A percentile compares a stretch with the other conserved stretches of the same genome.
Evolutionary conservation across 257 asterid species (phyloP).

Genomic region (Solanum sejunctum): DNA sequence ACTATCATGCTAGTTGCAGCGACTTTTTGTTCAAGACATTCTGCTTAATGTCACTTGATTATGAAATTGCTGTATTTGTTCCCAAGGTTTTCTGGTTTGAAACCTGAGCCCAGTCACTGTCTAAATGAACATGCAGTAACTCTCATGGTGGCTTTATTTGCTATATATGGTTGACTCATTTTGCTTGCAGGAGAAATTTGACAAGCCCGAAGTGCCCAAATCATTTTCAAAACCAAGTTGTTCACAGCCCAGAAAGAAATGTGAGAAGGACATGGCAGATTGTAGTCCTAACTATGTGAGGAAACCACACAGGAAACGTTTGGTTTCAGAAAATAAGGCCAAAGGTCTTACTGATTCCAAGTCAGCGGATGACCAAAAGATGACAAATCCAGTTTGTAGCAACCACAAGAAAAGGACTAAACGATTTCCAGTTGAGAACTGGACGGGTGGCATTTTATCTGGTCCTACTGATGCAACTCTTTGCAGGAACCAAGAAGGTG

Average conservation of each 20-base stretch:
- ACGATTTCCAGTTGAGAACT: slow-evolving; percentile 5
- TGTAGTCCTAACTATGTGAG: slow-evolving; percentile 7
- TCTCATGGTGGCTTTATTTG: background rate
- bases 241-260: slow-evolving; percentile 14
- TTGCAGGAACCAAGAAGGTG: slow-evolving; percentile 5
- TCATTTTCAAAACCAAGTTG: slow-evolving; percentile 8
- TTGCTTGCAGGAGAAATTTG: slow-evolving; percentile 31
- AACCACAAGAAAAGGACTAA: slow-evolving; percentile 16
- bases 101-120: background rate
- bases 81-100: background rate
- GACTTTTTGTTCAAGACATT: background rate
- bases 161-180: background rate
- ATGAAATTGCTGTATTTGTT: background rate
- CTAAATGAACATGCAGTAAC: background rate
- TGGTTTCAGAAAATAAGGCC: slow-evolving; percentile 13
- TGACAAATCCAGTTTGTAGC: slow-evolving; percentile 18
- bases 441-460: slow-evolving; percentile 7
- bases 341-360: slow-evolving; percentile 8
- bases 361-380: slow-evolving; percentile 12
- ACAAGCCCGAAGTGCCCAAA: slow-evolving; percentile 16
- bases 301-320: slow-evolving; percentile 14
- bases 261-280: slow-evolving; percentile 2
- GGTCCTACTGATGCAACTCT: slow-evolving; percentile 10
- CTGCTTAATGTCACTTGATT: background rate
- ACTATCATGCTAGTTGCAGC: background rate